A percentile compares a stretch with the other conserved stretches of the same genome.
These are phyloP conservation scores for Lachancea sp. DNA, from an alignment of 805 yeast genomes.

Conservation along the genomic window DNA sequence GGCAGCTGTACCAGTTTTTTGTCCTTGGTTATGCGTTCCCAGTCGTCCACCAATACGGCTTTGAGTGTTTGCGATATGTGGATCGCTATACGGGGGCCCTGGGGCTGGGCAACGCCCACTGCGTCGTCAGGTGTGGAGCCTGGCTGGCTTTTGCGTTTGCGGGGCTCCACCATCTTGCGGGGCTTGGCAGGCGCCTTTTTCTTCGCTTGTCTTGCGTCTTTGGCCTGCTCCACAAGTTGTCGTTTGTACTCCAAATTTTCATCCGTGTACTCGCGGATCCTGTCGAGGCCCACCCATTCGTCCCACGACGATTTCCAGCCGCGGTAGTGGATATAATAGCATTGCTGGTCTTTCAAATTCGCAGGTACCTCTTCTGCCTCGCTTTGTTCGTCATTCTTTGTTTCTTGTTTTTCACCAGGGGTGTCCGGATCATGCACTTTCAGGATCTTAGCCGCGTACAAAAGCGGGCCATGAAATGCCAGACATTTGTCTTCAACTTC, in stretches of 20 bases:
- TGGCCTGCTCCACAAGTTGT: slow-evolving; percentile 47
- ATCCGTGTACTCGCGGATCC: slow-evolving; percentile 62
- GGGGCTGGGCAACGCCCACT: background rate
- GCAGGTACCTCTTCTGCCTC: slow-evolving; percentile 31
- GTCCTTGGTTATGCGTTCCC: slow-evolving; percentile 86
- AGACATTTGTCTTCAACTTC: slow-evolving; percentile 42
- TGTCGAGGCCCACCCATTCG: slow-evolving; percentile 77
- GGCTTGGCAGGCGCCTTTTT: slow-evolving; percentile 29
- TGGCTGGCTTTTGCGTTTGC: slow-evolving; percentile 25
- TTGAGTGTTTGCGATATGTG: slow-evolving; percentile 63
- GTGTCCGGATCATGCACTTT: slow-evolving; percentile 48
- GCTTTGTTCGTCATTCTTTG: background rate
- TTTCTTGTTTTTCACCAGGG: slow-evolving; percentile 10
- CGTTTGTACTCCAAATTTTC: slow-evolving; percentile 63
- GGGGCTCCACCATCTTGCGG: slow-evolving; percentile 21
- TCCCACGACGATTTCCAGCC: slow-evolving; percentile 98
- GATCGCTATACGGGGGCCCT: slow-evolving; percentile 39
- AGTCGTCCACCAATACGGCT: slow-evolving; percentile 74
- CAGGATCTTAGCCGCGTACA: slow-evolving; percentile 80
- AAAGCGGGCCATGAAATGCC: slow-evolving; percentile 86
- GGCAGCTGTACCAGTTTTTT: slow-evolving; percentile 67
- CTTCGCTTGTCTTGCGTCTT: slow-evolving; percentile 28
- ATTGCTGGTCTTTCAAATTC: slow-evolving; percentile 32
- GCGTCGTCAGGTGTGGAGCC: background rate
- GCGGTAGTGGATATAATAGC: slow-evolving; percentile 76